phyloP scores from a whole-genome alignment of 2,329 filamentous ascomycete genomes.

The Coleophoma crateriformis region DNA sequence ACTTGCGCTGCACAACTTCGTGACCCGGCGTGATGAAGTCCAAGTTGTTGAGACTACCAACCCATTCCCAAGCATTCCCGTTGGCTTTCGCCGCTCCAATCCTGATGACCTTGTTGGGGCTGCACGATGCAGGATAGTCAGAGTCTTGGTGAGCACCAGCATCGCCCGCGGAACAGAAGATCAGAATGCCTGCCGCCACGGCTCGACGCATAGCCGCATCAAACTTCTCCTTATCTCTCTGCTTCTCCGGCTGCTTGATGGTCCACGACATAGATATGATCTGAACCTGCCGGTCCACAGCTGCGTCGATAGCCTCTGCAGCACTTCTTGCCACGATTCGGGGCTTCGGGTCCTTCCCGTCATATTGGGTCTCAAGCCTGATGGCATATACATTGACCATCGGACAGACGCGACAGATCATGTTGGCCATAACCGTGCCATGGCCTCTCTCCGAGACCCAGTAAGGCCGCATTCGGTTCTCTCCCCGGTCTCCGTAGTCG shows the following conservation, averaged over 20 bases:
- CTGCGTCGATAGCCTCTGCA: slow-evolving; percentile 24
- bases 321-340: slow-evolving; percentile 21
- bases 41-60: slow-evolving; percentile 16
- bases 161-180: slow-evolving; percentile 33
- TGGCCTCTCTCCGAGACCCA: slow-evolving; percentile 25
- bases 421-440: slow-evolving; percentile 25
- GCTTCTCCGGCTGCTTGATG: slow-evolving; percentile 13
- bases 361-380: slow-evolving; percentile 14
- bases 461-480: slow-evolving; percentile 9
- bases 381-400: slow-evolving; percentile 15
- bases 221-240: slow-evolving; percentile 15
- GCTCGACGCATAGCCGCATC: slow-evolving; percentile 24
- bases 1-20: slow-evolving; percentile 5
- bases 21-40: slow-evolving; percentile 23
- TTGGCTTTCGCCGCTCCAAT: slow-evolving; percentile 17
- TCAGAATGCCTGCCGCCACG: slow-evolving; percentile 23
- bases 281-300: slow-evolving; percentile 23
- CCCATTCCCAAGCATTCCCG: slow-evolving; percentile 14
- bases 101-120: slow-evolving; percentile 16
- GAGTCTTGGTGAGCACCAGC: slow-evolving; percentile 14
- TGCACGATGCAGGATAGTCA: slow-evolving; percentile 9
- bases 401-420: slow-evolving; percentile 23
- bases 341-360: slow-evolving; percentile 1
- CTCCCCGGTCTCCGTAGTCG: slow-evolving; percentile 4
- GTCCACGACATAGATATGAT: slow-evolving; percentile 35